Conservation (phyloP, 768 basidiomycete species). For the Tulasnella sp. region DNA sequence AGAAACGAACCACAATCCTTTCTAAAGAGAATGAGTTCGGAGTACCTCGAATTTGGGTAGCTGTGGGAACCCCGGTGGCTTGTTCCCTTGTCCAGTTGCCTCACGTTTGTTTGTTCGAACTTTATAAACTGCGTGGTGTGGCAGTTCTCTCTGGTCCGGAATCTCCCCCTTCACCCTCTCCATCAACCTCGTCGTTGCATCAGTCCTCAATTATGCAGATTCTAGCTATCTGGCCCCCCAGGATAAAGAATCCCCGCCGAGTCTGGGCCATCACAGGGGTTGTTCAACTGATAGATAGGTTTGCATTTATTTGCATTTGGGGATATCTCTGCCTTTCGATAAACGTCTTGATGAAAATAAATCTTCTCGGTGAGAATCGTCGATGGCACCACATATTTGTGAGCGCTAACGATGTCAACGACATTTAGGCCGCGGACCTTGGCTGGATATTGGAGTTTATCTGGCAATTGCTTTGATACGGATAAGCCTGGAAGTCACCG, state of each 20-base stretch:
- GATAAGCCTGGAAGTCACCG: background rate
- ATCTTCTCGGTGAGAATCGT: background rate
- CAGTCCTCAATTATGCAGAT: too few species aligned
- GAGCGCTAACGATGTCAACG: background rate
- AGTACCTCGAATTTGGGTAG: too few species aligned
- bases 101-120: too few species aligned
- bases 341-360: background rate
- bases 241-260: background rate
- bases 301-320: background rate
- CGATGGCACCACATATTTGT: too few species aligned
- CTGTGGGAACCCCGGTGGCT: too few species aligned
- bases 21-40: too few species aligned
- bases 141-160: background rate
- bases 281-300: background rate
- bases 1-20: too few species aligned
- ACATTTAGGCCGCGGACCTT: background rate
- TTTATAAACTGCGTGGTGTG: too few species aligned
- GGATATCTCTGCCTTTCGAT: background rate
- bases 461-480: background rate
- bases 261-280: background rate
- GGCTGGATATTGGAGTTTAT: background rate
- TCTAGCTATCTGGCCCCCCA: background rate
- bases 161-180: background rate
- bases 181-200: too few species aligned
- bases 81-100: too few species aligned